Base-by-base conservation (phyloP, 805 yeast genomes). In the Starmerella stigmatis region DNA sequence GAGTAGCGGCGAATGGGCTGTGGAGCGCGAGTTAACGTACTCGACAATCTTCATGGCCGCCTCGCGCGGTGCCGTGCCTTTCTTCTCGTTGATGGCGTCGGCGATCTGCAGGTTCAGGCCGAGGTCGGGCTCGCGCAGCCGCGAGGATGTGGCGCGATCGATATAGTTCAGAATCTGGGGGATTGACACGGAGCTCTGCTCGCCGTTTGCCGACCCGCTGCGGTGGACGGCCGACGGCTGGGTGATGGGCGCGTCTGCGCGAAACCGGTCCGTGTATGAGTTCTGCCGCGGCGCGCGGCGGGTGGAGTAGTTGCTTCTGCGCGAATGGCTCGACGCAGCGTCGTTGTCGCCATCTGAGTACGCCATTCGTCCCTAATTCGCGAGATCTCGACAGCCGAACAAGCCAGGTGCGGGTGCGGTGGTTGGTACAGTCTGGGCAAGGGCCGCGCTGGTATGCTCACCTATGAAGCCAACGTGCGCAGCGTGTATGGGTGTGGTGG, bases 21-120 rank as follows among this genome's bases (percentile, higher is more conserved):
- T 92, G 57, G 85, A 72, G 54, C 81, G 80, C 21, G 33, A 30
- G 64, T 86, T 83, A 60, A 89, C 75, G 50, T 86, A 70, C 58
- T 79, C 80, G 44, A 81, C 96, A 50, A 88, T 78, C 5, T 88
- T 79, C 50, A 78, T 72, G 5, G 94, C 94, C 3, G 97, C 96
- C 59, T 89, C 96, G 50, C 96, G 73, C 2, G 97, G 95, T 53
- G 84, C 70, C 15, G 76, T 73, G 21, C 94, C 97, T 66, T 88
- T 94, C 59, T 89, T 89, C 45, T 82, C 88, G 60, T 92, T 92
- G 63, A 92, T 78, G 57, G 81, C 73, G 64, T 92, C 99, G 50
- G 96, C 89, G 48, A 92, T 88, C 60, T 89, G 96, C 55, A 92
- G 66, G 61, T 89, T 92, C 50, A 86, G 66, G 3, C 86, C 84